phyloP scores from a whole-genome alignment of 2,329 filamentous ascomycete genomes.

The Tricladium varicosporioides region DNA sequence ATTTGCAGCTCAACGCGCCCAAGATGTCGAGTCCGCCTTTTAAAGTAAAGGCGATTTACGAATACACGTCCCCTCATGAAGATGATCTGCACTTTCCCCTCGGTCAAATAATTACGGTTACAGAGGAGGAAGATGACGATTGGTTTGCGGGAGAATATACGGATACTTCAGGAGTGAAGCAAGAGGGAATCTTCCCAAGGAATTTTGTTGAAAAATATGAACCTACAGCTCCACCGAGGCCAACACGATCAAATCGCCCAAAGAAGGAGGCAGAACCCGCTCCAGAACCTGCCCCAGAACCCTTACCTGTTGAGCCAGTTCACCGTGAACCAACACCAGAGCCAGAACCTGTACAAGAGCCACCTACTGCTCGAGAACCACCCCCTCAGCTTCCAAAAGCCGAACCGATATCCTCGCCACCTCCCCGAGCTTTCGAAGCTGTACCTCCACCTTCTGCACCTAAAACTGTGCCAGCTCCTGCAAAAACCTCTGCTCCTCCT shows the following conservation, averaged over 20 bases:
- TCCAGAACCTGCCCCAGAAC: conserved; percentile 37
- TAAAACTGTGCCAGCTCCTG: conserved; percentile 28
- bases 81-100: conserved; percentile 86
- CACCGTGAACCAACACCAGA: conserved; percentile 36
- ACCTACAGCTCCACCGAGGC: conserved; percentile 83
- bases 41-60: conserved; percentile 94
- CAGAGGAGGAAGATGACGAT: conserved; percentile 85
- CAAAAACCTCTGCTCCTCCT: conserved; percentile 56
- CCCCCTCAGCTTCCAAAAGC: conserved; percentile 36
- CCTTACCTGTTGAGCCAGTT: conserved; percentile 32
- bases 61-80: conserved; percentile 89
- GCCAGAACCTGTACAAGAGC: conserved; percentile 39
- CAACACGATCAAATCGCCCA: conserved; percentile 64
- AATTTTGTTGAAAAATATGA: conserved; percentile 98
- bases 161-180: conserved; percentile 70
- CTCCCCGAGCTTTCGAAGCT: conserved; percentile 31
- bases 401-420: conserved; percentile 37
- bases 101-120: conserved; percentile 92
- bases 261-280: conserved; percentile 52
- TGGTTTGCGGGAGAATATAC: conserved; percentile 91
- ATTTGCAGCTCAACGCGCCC: conserved; percentile 34
- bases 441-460: conserved; percentile 33
- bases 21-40: conserved; percentile 72
- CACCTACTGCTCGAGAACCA: conserved; percentile 32
- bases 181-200: conserved; percentile 86